Base-by-base conservation (phyloP, 2,329 filamentous ascomycete genomes). In the Zymoseptoria tritici region DNA sequence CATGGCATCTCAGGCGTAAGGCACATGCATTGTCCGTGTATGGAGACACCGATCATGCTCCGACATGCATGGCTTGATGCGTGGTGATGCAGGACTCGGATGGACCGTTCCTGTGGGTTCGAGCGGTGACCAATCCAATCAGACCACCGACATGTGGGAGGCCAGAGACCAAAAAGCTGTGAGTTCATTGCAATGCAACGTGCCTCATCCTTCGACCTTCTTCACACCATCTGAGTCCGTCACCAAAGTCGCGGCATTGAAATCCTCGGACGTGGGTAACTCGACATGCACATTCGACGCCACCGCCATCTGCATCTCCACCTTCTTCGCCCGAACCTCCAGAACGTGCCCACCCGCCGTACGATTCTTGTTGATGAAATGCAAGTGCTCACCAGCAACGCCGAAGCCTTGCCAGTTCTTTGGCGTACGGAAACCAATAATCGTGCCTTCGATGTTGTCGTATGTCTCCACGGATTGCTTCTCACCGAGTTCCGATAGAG, bases 401-500 rank as follows among this genome's bases (percentile, higher is more conserved):
- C 72, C 73, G 59, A 77, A 74, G 1, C 76, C 75, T 54, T 74
- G 73, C 70, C 73, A 75, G 53, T 73, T 74, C 22, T 60, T 60
- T 1, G 75, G 76, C 29, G 75, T 73, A 53, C 75, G 66, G 58
- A 79, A 77, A 1, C 77, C 77, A 57, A 79, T 73, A 16, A 79
- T 71, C 2, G 73, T 76, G 1, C 75, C 77, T 9, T 69, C 66
- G 8, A 76, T 68, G 56, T 74, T 62, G 8, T 67, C 57, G 57
- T 76, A 77, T 53, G 66, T 65, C 51, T 74, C 71, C 9, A 77
- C 74, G 13, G 67, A 71, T 65, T 78, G 76, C 61, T 73, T 74
- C 64, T 75, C 70, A 4, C 74, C 75, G 8, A 76, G 64, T 63
- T 76, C 74, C 0, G 68, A 66, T 1, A 73, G 62, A 9, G 68